phyloP scores from a whole-genome alignment of 1,284 basidiomycete species.

The Apiotrichum mycotoxinovorans region DNA sequence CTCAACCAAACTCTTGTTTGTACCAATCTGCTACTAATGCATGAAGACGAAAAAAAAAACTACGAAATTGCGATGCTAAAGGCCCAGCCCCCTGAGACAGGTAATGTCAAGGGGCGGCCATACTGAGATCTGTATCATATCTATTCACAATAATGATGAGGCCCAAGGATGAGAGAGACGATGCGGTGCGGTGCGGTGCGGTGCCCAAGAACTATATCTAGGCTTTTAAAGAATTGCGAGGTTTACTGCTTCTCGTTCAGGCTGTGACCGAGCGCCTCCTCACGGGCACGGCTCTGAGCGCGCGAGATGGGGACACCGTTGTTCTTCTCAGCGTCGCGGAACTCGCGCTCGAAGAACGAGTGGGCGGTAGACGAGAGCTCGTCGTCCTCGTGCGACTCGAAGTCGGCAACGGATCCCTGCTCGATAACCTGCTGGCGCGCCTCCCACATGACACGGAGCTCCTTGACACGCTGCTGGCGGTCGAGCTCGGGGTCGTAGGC shows the following conservation, averaged over 20 bases:
- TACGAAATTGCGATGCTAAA: no score
- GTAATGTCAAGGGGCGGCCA: no score
- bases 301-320: constrained; percentile 5
- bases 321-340: constrained; percentile 12
- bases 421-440: constrained; percentile 29
- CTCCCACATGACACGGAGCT: constrained; percentile 53
- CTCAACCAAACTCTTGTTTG: no score
- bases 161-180: no score
- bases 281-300: neutral
- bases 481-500: constrained; percentile 56
- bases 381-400: constrained; percentile 32
- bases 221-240: neutral
- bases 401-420: constrained; percentile 18
- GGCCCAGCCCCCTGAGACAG: no score
- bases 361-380: constrained; percentile 25
- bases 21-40: no score
- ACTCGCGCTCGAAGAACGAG: constrained; percentile 30
- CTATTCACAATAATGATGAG: no score
- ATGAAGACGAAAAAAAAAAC: no score
- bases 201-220: no score
- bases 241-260: neutral
- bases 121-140: no score
- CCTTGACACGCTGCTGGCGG: constrained; percentile 52
- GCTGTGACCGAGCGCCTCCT: neutral
- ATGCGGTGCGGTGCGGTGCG: no score